Base-by-base conservation (phyloP, 768 basidiomycete genomes). In the Leccinum fibrillosum region DNA sequence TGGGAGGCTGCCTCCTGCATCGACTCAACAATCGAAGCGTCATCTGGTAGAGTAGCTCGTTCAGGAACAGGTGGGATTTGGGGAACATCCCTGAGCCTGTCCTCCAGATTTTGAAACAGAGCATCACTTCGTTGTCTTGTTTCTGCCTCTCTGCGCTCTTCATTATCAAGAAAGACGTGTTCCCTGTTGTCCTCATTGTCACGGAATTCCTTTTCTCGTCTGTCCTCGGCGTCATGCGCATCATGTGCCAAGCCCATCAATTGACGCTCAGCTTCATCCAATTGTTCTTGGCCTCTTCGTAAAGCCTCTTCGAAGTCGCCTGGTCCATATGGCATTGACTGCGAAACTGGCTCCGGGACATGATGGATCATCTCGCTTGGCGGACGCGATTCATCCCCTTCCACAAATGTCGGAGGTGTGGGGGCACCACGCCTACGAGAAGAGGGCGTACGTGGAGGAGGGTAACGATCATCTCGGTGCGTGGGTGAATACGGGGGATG, bases 141-240 rank as follows among this genome's bases (percentile, higher is more conserved):
- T 65, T 89, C 87, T 23, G 76, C 70, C 21, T 82, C 82, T 39
- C 90, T 77, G 47, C 82, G 77, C 3, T 74, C 78, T 65, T 92
- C 86, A 42, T 75, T 76, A 2, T 86, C 84, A 30, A 78, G 65
- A 69, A 90, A 90, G 2, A 85, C 69, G 8, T 74, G 80, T 19
- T 88, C 78, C 7, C 89, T 77, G 52, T 82, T 84, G 11, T 86
- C 83, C 69, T 92, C 90, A 58, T 82, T 80, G 1, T 74, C 73
- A 17, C 82, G 79, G 72, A 89, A 91, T 30, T 85, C 82, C 8
- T 69, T 70, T 56, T 92, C 89, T 10, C 90, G 82, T 49, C 75
- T 76, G 25, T 82, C 79, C 64, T 92, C 90, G 1, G 81, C 82
- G 52, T 83, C 82, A 35, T 81, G 78, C 0, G 84, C 81, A 2